These are phyloP conservation scores for Botrytis fabae DNA, from an alignment of 2,329 filamentous ascomycete genomes.

Conservation along the genomic window DNA sequence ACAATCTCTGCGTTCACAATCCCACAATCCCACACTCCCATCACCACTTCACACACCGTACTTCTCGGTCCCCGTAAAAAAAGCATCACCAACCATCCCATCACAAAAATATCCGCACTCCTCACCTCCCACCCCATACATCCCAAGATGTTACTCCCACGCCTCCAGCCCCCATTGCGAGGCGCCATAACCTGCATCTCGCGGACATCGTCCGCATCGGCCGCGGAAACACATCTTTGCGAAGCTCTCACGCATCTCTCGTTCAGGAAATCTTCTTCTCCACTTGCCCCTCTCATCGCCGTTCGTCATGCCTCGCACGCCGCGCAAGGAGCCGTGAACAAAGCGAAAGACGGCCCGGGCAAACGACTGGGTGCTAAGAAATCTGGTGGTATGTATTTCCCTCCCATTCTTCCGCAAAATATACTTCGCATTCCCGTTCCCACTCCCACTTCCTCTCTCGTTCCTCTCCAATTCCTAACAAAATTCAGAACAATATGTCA, in stretches of 20 bases:
- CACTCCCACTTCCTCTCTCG: rapidly evolving
- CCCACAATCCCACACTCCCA: background rate
- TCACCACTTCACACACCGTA: background rate
- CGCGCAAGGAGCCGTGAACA: conserved; percentile 69
- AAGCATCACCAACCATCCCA: conserved; percentile 7
- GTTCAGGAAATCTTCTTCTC: conserved; percentile 25
- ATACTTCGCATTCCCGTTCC: background rate
- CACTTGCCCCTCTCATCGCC: conserved; percentile 29
- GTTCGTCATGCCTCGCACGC: conserved; percentile 47
- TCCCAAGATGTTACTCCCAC: conserved; percentile 45
- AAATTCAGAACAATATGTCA: conserved; percentile 77
- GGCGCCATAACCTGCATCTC: conserved; percentile 42
- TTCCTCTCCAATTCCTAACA: background rate
- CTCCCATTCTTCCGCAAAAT: background rate
- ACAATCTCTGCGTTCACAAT: background rate
- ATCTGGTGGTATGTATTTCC: conserved; percentile 66
- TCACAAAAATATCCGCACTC: conserved; percentile 18
- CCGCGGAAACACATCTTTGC: conserved; percentile 32
- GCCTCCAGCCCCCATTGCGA: conserved; percentile 48
- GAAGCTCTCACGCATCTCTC: conserved; percentile 38
- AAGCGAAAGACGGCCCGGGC: conserved; percentile 67
- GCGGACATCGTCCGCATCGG: conserved; percentile 23
- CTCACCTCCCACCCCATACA: background rate
- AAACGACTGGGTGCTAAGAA: conserved; percentile 96
- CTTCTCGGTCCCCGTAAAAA: conserved; percentile 12